These are phyloP conservation scores for Zymoseptoria crescenta DNA, from an alignment of 2,329 filamentous ascomycete genomes.

Conservation along the genomic window DNA sequence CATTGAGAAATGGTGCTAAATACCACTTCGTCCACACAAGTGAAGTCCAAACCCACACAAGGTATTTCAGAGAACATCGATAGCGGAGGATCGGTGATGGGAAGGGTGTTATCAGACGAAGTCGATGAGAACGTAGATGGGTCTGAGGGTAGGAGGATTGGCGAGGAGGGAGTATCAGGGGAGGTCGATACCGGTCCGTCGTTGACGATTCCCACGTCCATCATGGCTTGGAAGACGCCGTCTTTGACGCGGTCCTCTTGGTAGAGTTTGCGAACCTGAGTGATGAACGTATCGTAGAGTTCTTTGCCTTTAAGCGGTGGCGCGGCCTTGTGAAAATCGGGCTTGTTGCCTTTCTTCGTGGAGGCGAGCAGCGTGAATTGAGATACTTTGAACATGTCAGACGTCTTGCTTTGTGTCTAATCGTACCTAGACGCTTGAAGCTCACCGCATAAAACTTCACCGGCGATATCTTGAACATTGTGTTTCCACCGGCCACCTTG, in stretches of 20 bases:
- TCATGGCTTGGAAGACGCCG: conserved; percentile 98
- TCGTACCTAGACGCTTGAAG: conserved; percentile 4
- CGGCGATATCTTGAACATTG: conserved; percentile 77
- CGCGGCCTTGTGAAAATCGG: conserved; percentile 86
- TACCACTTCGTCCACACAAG: conserved; percentile 52
- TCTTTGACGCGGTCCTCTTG: conserved; percentile 71
- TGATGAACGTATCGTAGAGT: conserved; percentile 77
- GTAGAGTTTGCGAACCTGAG: conserved; percentile 67
- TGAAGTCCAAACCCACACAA: conserved; percentile 40
- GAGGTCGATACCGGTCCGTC: conserved; percentile 56
- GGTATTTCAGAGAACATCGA: conserved; percentile 6
- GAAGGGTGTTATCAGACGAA: neutral
- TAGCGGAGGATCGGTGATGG: neutral
- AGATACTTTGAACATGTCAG: conserved; percentile 55
- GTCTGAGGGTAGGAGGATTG: neutral
- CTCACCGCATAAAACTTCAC: conserved; percentile 89
- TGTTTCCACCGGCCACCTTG: conserved; percentile 83
- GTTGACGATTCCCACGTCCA: conserved; percentile 90
- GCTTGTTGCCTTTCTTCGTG: conserved; percentile 93
- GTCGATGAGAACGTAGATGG: neutral
- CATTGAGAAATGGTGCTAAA: neutral
- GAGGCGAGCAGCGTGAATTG: conserved; percentile 91
- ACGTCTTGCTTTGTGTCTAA: neutral
- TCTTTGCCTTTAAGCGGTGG: conserved; percentile 67
- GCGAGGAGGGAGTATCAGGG: neutral